Evolutionary conservation across 495 filamentous ascomycete species (phyloP).

Genomic region (Astrothelium macrocarpum): DNA sequence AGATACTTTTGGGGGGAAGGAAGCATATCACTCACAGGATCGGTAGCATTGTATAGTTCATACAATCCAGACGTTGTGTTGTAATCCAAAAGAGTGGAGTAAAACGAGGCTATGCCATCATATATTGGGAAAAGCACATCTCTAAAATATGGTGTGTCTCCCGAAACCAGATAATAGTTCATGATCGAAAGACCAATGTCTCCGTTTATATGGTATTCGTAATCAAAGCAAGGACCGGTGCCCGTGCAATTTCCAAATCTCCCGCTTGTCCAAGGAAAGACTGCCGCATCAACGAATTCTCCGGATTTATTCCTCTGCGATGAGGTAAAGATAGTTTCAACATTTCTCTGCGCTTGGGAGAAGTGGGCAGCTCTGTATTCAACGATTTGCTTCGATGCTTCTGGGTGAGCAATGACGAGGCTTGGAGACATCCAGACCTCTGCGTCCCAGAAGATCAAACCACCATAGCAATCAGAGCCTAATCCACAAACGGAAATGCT

Average conservation of each 20-base stretch:
- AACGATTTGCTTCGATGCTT: slow-evolving; percentile 47
- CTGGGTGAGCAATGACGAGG: slow-evolving; percentile 48
- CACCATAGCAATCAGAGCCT: slow-evolving; percentile 53
- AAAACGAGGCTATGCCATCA: slow-evolving; percentile 49
- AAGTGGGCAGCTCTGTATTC: slow-evolving; percentile 48
- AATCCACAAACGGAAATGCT: slow-evolving; percentile 55
- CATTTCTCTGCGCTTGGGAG: slow-evolving; percentile 39
- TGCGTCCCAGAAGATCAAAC: slow-evolving; percentile 44
- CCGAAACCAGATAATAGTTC: slow-evolving; percentile 53
- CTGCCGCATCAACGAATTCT: slow-evolving; percentile 42
- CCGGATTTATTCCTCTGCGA: slow-evolving; percentile 39
- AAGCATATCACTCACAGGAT: slow-evolving; percentile 44
- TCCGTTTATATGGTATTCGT: slow-evolving; percentile 60
- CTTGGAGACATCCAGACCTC: slow-evolving; percentile 59
- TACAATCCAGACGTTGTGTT: slow-evolving; percentile 43
- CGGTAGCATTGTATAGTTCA: slow-evolving; percentile 59
- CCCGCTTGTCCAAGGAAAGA: slow-evolving; percentile 56
- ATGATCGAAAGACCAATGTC: slow-evolving; percentile 57
- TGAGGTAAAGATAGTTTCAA: slow-evolving; percentile 25
- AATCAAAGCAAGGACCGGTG: slow-evolving; percentile 57
- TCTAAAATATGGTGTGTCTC: slow-evolving; percentile 47
- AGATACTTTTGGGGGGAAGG: neutral
- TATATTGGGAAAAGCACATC: slow-evolving; percentile 48
- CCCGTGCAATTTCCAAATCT: slow-evolving; percentile 57
- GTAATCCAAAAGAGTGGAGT: slow-evolving; percentile 43